Evolutionary conservation across 805 yeast genomes (phyloP), one percentile per base, ranked within the genome.

Genomic region (Wickerhamiella galacta): DNA sequence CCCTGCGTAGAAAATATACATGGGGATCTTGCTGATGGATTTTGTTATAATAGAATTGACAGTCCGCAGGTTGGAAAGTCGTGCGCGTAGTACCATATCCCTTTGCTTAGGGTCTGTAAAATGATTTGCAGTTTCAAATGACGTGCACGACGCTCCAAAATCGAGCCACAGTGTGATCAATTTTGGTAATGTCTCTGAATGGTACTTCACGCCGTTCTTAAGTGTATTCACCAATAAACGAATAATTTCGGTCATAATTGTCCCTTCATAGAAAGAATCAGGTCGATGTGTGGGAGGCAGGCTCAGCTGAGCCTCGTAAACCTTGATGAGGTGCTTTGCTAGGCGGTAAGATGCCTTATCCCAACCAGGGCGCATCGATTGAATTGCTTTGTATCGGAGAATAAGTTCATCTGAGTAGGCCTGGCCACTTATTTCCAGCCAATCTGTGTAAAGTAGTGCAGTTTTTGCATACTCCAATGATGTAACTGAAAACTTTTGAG

Each of bases 361-460:
- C 75, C 82, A 77, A 1, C 61, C 51, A 2, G 59, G 57, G 38
- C 72, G 72, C 14, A 71, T 48, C 22, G 58, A 56, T 12, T 69
- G 63, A 0, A 87, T 74, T 3, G 66, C 59, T 18, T 57, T 57
- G 43, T 82, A 90, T 40, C 80, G 80, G 19, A 64, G 65, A 15
- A 77, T 66, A 24, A 90, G 77, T 22, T 72, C 73, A 11, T 65
- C 67, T 6, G 92, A 72, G 6, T 82, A 73, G 20, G 83, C 75
- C 48, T 80, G 85, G 32, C 82, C 85, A 0, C 95, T 79, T 22
- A 62, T 61, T 47, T 83, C 94, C 12, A 83, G 58, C 96, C 96
- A 90, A 40, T 73, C 70, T 0, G 95, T 80, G 48, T 80, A 80
- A 37, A 75, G 74, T 30, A 85, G 56, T 33, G 79, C 77, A n/a